Conservation (phyloP, 208 protist species). For the Sergeia podlipaevii region DNA sequence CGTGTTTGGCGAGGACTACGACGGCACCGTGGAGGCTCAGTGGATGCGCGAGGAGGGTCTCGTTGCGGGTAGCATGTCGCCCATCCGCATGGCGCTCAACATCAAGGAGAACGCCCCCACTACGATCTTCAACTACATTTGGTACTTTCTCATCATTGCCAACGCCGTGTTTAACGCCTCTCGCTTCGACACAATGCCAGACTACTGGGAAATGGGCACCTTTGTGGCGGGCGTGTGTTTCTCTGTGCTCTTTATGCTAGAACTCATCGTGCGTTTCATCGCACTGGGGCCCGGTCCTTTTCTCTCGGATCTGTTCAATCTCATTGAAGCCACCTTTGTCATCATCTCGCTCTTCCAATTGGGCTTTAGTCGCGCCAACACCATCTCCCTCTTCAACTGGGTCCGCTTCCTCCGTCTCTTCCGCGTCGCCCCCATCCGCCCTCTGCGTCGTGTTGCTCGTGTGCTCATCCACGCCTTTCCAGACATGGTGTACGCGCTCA, state of each 20-base stretch:
- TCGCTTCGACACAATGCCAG: slow-evolving; percentile 75
- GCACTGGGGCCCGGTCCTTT: slow-evolving; percentile 80
- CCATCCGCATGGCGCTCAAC: slow-evolving; percentile 81
- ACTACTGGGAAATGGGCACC: slow-evolving; percentile 71
- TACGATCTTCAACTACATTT: slow-evolving; percentile 69
- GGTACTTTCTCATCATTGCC: slow-evolving; percentile 75
- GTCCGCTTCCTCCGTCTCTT: slow-evolving; percentile 78
- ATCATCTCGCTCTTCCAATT: slow-evolving; percentile 87
- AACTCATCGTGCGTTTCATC: slow-evolving; percentile 78
- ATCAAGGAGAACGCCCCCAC: slow-evolving; percentile 81
- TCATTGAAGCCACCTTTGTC: slow-evolving; percentile 67
- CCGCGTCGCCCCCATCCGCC: slow-evolving; percentile 48
- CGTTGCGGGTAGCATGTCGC: slow-evolving; percentile 48
- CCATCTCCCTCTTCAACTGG: slow-evolving; percentile 87
- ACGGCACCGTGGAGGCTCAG: slow-evolving; percentile 1
- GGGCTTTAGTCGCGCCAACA: slow-evolving; percentile 77
- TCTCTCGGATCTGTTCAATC: slow-evolving; percentile 68
- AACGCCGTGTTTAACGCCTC: slow-evolving; percentile 89
- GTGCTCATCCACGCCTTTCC: slow-evolving; percentile 75
- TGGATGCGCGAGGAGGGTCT: slow-evolving; percentile 47
- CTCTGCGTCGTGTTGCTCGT: slow-evolving; percentile 66
- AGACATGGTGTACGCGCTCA: slow-evolving; percentile 78
- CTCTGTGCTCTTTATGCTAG: slow-evolving; percentile 78
- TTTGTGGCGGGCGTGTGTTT: slow-evolving; percentile 74
- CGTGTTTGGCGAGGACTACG: slow-evolving; percentile 12